These are phyloP conservation scores for Antarctomyces pellizariae DNA, from an alignment of 495 filamentous ascomycete species.

Conservation along the genomic window DNA sequence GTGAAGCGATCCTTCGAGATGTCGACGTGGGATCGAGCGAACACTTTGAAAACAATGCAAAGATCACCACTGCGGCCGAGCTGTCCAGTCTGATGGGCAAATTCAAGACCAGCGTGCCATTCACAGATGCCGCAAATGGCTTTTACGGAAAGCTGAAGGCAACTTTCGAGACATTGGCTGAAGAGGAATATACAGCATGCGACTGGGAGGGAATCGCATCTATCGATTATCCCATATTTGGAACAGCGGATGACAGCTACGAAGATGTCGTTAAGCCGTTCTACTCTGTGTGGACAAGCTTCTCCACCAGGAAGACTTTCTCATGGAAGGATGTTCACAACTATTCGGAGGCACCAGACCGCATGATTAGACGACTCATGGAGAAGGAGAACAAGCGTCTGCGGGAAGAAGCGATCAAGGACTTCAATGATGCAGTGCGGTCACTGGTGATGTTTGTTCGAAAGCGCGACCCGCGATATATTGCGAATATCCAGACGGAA, in stretches of 20 bases:
- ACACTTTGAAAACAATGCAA: constrained; percentile 37
- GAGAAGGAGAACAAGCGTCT: constrained; percentile 84
- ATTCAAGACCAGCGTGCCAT: constrained; percentile 53
- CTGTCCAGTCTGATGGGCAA: constrained; percentile 48
- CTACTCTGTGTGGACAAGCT: constrained; percentile 60
- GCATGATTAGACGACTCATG: constrained; percentile 60
- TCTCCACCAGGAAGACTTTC: constrained; percentile 68
- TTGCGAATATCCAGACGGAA: constrained; percentile 42
- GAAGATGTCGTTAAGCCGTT: constrained; percentile 55
- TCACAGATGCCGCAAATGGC: constrained; percentile 49
- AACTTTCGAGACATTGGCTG: constrained; percentile 57
- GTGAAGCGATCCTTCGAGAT: constrained; percentile 52
- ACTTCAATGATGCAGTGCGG: constrained; percentile 83
- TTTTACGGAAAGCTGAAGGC: constrained; percentile 60
- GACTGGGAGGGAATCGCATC: constrained; percentile 33
- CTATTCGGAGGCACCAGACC: constrained; percentile 67
- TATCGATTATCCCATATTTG: constrained; percentile 59
- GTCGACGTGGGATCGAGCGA: constrained; percentile 14
- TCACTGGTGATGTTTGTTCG: constrained; percentile 76
- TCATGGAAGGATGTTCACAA: constrained; percentile 73
- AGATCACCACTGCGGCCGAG: constrained; percentile 54
- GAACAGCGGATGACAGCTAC: constrained; percentile 37
- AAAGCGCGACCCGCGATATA: constrained; percentile 76
- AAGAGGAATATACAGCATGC: constrained; percentile 53
- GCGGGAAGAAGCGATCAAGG: constrained; percentile 58